A percentile compares a stretch with the other conserved stretches of the same genome.
phyloP scores from a whole-genome alignment of 225 moss, liverwort and hornwort genomes.

The Marchantia polymorpha region DNA sequence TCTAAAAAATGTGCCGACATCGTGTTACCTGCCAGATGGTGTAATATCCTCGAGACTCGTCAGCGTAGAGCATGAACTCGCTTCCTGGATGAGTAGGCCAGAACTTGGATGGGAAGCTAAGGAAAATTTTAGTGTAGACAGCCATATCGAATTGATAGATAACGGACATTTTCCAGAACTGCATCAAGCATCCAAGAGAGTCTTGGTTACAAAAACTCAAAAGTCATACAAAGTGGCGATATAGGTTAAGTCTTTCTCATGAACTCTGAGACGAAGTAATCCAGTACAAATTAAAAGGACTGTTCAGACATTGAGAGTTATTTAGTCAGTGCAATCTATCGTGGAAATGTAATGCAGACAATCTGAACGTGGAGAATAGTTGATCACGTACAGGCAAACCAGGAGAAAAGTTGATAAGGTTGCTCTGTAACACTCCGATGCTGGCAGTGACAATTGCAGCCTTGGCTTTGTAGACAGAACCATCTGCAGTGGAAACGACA shows the following conservation, averaged over 20 bases:
- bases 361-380: not conserved
- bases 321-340: too few relatives aligned
- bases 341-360: too few relatives aligned
- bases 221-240: not conserved
- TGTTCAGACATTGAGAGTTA: too few relatives aligned
- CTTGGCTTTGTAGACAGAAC: slow-evolving; percentile 44
- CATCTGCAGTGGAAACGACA: slow-evolving; percentile 45
- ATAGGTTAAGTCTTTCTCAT: not conserved
- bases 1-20: not conserved
- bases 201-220: too few relatives aligned
- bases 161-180: slow-evolving; percentile 52
- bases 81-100: slow-evolving; percentile 43
- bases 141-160: slow-evolving; percentile 69
- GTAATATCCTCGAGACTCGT: slow-evolving; percentile 55
- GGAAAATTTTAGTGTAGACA: slow-evolving; percentile 68
- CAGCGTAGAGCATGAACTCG: slow-evolving; percentile 57
- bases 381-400: slow-evolving; percentile 41
- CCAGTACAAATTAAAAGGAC: too few relatives aligned
- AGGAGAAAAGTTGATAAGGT: slow-evolving; percentile 50
- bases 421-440: slow-evolving; percentile 59
- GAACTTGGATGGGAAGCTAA: slow-evolving; percentile 58
- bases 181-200: slow-evolving; percentile 29
- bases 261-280: too few relatives aligned
- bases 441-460: slow-evolving; percentile 55
- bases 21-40: slow-evolving; percentile 59